Conservation (phyloP, 2,329 filamentous ascomycete species). For the Cercospora sp. region DNA sequence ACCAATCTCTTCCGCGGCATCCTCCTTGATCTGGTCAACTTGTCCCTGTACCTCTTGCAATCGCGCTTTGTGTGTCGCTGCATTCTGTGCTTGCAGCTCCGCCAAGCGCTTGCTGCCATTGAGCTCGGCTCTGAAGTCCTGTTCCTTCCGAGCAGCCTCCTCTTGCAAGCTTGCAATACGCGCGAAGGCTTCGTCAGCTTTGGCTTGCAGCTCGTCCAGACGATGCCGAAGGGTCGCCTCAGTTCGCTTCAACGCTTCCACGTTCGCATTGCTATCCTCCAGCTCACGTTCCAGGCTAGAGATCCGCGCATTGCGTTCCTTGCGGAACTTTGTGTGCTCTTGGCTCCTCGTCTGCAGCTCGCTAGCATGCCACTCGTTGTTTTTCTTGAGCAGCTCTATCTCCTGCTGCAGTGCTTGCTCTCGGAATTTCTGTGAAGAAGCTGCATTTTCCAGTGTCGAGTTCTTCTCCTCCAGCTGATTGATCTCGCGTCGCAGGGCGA, state of each 20-base stretch:
- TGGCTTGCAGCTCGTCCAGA: conserved; percentile 79
- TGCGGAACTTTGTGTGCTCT: conserved; percentile 85
- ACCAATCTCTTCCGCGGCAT: conserved; percentile 60
- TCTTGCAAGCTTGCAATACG: conserved; percentile 86
- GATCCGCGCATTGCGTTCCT: conserved; percentile 89
- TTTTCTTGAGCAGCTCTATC: conserved; percentile 81
- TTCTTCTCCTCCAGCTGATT: conserved; percentile 78
- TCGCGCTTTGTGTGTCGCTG: conserved; percentile 68
- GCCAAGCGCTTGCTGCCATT: conserved; percentile 78
- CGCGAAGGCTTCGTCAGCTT: conserved; percentile 78
- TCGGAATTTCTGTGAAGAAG: conserved; percentile 81
- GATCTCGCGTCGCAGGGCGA: conserved; percentile 80
- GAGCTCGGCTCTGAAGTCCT: conserved; percentile 83
- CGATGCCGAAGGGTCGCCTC: conserved; percentile 79
- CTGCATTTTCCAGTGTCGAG: conserved; percentile 76
- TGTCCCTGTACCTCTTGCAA: conserved; percentile 67
- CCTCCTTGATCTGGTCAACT: conserved; percentile 65
- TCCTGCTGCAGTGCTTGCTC: conserved; percentile 90
- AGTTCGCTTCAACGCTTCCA: conserved; percentile 75
- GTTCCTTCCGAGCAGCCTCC: conserved; percentile 75
- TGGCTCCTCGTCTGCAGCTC: conserved; percentile 88
- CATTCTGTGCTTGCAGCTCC: conserved; percentile 75
- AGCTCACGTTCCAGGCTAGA: conserved; percentile 84
- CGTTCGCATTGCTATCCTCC: conserved; percentile 76
- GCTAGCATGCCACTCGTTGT: conserved; percentile 88